Percentiles rank a stretch among this genome's conserved stretches.
Evolutionary conservation across 129 eudicot species (phyloP).

Genomic region (Scalesia atractyloides): DNA sequence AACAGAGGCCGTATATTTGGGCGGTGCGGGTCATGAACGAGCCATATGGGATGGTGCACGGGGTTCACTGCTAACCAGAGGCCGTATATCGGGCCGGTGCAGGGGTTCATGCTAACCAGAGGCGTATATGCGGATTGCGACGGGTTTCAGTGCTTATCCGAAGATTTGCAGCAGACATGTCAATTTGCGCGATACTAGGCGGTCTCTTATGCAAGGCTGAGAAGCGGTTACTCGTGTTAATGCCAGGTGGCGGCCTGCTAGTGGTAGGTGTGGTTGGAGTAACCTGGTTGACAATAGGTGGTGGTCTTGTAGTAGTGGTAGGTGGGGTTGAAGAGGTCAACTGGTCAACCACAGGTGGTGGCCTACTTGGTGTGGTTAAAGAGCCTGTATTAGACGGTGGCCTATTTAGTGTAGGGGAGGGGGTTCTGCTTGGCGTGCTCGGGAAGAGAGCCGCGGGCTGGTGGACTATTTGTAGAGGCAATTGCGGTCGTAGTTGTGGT

Average conservation of each 20-base stretch:
- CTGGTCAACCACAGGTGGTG: constrained; percentile 16
- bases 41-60: constrained; percentile 68
- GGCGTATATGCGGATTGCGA: constrained; percentile 56
- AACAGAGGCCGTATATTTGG: constrained; percentile 60
- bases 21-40: too few relatives aligned
- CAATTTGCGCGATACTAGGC: constrained; percentile 47
- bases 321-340: neutral
- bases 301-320: neutral
- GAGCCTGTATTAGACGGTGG: constrained; percentile 16
- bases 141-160: constrained; percentile 47
- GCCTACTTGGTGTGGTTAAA: neutral
- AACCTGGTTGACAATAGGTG: neutral
- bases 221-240: constrained; percentile 5
- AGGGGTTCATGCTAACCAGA: constrained; percentile 36
- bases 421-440: constrained; percentile 28
- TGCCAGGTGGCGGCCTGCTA: constrained; percentile 13
- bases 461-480: constrained; percentile 52
- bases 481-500: constrained; percentile 13
- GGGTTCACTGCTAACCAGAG: constrained; percentile 40
- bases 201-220: constrained; percentile 16
- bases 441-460: constrained; percentile 55
- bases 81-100: constrained; percentile 36
- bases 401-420: too few relatives aligned
- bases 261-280: constrained; percentile 12
- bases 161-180: constrained; percentile 40